Evolutionary conservation across 2,329 filamentous ascomycete genomes (phyloP).

Genomic region (Sporothrix dimorphospora): DNA sequence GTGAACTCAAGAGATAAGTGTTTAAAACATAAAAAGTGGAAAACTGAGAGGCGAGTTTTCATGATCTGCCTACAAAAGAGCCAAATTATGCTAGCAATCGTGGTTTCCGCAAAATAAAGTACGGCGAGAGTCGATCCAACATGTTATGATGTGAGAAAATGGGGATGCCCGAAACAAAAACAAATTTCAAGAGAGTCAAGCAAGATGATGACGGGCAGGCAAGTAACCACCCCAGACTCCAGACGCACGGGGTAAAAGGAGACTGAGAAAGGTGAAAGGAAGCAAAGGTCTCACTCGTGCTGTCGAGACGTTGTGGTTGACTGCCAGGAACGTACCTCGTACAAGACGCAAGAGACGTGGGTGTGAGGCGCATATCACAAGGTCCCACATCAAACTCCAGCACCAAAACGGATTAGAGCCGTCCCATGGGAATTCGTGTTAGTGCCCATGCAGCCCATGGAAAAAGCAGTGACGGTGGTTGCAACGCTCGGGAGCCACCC

Average conservation of each 20-base stretch:
- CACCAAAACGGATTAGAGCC: conserved; percentile 17
- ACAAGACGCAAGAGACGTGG: conserved; percentile 1
- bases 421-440: conserved; percentile 15
- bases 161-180: not conserved
- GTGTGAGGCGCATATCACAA: not conserved
- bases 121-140: not conserved
- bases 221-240: not conserved
- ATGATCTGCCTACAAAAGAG: not conserved
- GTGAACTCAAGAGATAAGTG: not conserved
- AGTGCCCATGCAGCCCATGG: conserved; percentile 15
- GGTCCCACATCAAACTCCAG: not conserved
- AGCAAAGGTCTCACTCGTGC: not conserved
- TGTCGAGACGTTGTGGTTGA: not conserved
- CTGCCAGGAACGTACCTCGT: not conserved
- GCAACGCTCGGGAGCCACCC: conserved; percentile 22
- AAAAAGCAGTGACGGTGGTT: not conserved
- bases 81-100: not conserved
- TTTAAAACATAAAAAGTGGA: conserved; percentile 19
- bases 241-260: not conserved
- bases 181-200: conserved; percentile 15
- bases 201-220: conserved; percentile 18
- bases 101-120: not conserved
- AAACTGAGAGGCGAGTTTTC: not conserved
- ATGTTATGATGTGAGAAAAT: conserved; percentile 19
- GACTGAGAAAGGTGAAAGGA: not conserved